Evolutionary conservation across 169 alveolate species (phyloP).

Genomic region (Pseudocohnilembus persalinus): DNA sequence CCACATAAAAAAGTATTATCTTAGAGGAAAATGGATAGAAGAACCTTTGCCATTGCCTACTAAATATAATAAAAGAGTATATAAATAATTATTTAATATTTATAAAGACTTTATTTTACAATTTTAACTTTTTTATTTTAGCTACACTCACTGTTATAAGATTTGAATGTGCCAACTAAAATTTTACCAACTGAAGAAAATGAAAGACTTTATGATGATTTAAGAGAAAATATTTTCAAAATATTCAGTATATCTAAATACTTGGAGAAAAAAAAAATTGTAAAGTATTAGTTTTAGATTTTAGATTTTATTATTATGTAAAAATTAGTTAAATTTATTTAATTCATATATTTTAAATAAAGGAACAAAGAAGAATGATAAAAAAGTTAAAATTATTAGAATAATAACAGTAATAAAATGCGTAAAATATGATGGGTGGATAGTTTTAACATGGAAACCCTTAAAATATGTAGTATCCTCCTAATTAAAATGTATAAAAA

Average conservation of each 20-base stretch:
- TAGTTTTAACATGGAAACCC: no score
- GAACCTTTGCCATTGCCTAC: conserved; percentile 20
- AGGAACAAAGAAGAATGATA: neutral
- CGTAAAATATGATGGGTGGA: no score
- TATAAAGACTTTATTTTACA: no score
- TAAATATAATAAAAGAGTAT: conserved; percentile 15
- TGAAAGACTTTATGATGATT: conserved; percentile 17
- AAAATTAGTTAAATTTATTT: no score
- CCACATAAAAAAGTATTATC: conserved; percentile 12
- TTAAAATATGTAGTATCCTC: no score
- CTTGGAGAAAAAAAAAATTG: conserved; percentile 16
- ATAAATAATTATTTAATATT: neutral
- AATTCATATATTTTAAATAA: neutral
- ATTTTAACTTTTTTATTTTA: neutral
- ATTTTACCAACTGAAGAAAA: conserved; percentile 25
- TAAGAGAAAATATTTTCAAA: conserved; percentile 19
- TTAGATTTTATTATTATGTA: no score
- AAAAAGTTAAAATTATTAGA: neutral
- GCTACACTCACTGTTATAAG: conserved; percentile 1
- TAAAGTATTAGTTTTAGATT: neutral
- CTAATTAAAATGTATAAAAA: no score
- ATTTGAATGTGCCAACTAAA: conserved; percentile 11
- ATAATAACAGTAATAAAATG: no score
- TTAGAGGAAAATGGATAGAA: conserved; percentile 22
- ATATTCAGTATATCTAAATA: conserved; percentile 2